These are phyloP conservation scores for Boletus eberwhitei DNA, from an alignment of 768 basidiomycete genomes.

Conservation along the genomic window DNA sequence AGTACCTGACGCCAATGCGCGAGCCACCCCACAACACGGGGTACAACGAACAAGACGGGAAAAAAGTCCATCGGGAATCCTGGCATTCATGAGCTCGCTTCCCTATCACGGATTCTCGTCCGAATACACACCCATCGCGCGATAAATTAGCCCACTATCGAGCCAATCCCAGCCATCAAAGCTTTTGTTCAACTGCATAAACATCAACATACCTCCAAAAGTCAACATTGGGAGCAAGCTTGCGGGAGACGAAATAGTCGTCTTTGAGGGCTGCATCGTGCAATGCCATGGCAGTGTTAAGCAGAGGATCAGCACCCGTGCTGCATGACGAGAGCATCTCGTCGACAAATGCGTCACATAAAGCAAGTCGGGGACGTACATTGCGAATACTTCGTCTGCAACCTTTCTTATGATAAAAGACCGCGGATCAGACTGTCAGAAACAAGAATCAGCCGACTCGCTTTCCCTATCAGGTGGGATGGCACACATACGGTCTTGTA, in stretches of 20 bases:
- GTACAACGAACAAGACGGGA: conserved; percentile 90
- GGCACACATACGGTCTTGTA: conserved; percentile 62
- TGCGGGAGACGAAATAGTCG: conserved; percentile 81
- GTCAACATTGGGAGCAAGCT: conserved; percentile 87
- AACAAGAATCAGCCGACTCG: background rate
- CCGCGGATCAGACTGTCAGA: conserved; percentile 75
- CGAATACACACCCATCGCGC: conserved; percentile 71
- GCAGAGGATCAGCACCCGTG: conserved; percentile 78
- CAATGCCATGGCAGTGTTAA: conserved; percentile 86
- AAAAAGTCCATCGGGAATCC: conserved; percentile 94
- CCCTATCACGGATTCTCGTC: background rate
- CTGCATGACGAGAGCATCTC: conserved; percentile 34
- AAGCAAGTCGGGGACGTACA: conserved; percentile 44
- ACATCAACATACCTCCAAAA: conserved; percentile 56
- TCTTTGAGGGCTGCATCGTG: conserved; percentile 89
- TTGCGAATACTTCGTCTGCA: conserved; percentile 87
- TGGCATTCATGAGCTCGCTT: conserved; percentile 24
- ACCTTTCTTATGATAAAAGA: conserved; percentile 89
- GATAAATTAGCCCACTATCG: conserved; percentile 79
- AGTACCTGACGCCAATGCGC: conserved; percentile 86
- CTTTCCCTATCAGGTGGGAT: background rate
- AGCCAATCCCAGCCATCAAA: background rate
- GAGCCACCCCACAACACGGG: conserved; percentile 90
- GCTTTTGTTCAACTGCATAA: background rate
- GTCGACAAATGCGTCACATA: background rate